Evolutionary conservation across 805 yeast genomes (phyloP), one percentile per base, ranked within the genome.

Genomic region (Candida morakotiae): DNA sequence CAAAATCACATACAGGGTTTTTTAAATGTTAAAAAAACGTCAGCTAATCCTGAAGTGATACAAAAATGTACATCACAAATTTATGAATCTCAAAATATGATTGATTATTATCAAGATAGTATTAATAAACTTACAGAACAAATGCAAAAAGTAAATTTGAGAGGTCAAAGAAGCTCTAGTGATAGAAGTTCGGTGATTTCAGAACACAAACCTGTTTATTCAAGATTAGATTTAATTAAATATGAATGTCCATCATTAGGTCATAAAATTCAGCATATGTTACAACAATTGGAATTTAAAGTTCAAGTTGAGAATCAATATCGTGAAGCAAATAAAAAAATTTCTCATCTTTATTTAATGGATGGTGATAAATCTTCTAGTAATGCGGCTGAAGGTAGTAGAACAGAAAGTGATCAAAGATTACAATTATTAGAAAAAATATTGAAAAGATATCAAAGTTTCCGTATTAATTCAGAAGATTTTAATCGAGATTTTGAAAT

Each of bases 201-300:
- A 38, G 28, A 47, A 40, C 14, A 40, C 34, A 34, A 62, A 25
- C 77, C 82, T 1, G 56, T 73, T 4, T 84, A 73, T 52, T 76
- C 91, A 0, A 72, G 85, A 15, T 66, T 85, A 47, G 98, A 93
- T 57, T 69, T 93, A 39, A 73, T 87, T 55, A 88, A 88, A 51
- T 88, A 87, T 54, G 97, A 93, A 52, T 86, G 96, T 49, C 96
- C 97, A 0, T 86, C 95, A 0, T 67, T 93, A 48, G 96, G 97
- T 9, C 96, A 93, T 51, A 77, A 93, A 45, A 93, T 93, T 53
- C 96, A 87, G 61, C 81, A 86, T 51, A 89, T 93, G 98, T 73
- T 91, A 38, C 97, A 89, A 62, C 95, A 88, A 60, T 71, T 93
- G 42, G 96, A 89, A 56, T 88, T 91, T 60, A 93, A 93, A 61